These are phyloP conservation scores for Dactylis glomerata DNA, from an alignment of 176 grass and related monocot species.

Conservation along the genomic window DNA sequence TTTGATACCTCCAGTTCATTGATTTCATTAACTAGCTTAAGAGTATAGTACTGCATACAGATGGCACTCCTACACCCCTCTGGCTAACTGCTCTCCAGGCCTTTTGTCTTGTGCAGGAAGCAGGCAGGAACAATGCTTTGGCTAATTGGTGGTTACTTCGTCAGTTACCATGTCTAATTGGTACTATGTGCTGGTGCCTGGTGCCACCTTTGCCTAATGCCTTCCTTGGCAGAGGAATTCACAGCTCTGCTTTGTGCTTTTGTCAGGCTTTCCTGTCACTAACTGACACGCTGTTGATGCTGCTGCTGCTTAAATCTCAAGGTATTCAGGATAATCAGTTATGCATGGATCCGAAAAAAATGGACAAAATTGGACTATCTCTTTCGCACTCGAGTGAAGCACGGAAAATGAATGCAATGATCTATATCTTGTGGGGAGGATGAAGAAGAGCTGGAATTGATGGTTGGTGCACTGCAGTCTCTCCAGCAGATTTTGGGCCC, in stretches of 20 bases:
- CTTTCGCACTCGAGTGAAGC: slow-evolving; percentile 15
- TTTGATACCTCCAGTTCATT: slow-evolving; percentile 29
- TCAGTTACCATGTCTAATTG: slow-evolving; percentile 1
- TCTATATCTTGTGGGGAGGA: slow-evolving; percentile 26
- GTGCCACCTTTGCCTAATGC: slow-evolving; percentile 31
- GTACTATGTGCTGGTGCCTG: neutral
- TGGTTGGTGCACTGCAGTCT: slow-evolving; percentile 31
- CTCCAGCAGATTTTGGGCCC: slow-evolving; percentile 33
- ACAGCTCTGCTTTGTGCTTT: slow-evolving; percentile 33
- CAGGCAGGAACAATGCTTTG: slow-evolving; percentile 9
- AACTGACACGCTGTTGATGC: slow-evolving; percentile 18
- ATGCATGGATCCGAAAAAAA: neutral
- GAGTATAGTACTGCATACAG: slow-evolving; percentile 12
- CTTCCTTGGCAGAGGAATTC: slow-evolving; percentile 34
- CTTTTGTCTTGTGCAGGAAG: neutral
- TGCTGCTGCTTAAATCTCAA: slow-evolving; percentile 21
- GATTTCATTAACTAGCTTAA: slow-evolving; percentile 17
- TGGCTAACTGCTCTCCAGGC: neutral
- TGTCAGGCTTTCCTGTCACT: slow-evolving; percentile 32
- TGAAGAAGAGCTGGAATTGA: slow-evolving; percentile 24
- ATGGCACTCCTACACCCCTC: slow-evolving; percentile 18
- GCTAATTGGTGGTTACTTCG: slow-evolving; percentile 3
- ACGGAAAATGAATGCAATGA: slow-evolving; percentile 39
- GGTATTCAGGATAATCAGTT: slow-evolving; percentile 14
- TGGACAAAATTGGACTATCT: slow-evolving; percentile 16